Evolutionary conservation across 2,329 filamentous ascomycete genomes (phyloP).

Genomic region (Orbilia quercus): DNA sequence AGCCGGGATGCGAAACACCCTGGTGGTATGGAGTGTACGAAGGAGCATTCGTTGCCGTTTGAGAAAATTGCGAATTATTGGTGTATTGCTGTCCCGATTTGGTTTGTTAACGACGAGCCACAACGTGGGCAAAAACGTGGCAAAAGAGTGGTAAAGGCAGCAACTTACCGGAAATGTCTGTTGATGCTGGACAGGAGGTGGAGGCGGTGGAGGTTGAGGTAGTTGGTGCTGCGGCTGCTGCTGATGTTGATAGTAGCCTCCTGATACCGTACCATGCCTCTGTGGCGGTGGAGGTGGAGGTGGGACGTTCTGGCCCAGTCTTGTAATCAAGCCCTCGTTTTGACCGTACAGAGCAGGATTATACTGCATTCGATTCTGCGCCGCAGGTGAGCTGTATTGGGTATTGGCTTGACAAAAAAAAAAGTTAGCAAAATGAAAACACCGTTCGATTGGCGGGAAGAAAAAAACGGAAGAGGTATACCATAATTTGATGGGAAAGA

Average conservation of each 20-base stretch:
- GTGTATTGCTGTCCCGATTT: conserved; percentile 7
- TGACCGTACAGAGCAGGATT: conserved; percentile 47
- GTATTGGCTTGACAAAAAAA: conserved; percentile 29
- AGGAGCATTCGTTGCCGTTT: conserved; percentile 4
- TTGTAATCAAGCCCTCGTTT: too few relatives aligned
- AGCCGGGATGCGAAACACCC: background rate
- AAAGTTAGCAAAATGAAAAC: background rate
- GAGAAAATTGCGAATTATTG: conserved; percentile 26
- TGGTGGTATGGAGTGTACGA: conserved; percentile 48
- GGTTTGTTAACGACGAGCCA: conserved; percentile 20
- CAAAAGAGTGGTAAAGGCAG: background rate
- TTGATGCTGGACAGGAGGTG: conserved; percentile 43
- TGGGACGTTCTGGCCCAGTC: too few relatives aligned
- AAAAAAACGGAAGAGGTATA: conserved; percentile 10
- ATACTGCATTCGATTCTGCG: conserved; percentile 38
- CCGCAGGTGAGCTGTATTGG: conserved; percentile 46
- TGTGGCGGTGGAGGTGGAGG: conserved; percentile 52
- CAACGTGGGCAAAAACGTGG: conserved; percentile 12
- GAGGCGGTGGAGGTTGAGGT: conserved; percentile 48
- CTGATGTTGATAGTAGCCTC: conserved; percentile 35
- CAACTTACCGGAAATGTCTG: conserved; percentile 44
- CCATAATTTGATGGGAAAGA: conserved; percentile 42
- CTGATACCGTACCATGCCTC: conserved; percentile 43
- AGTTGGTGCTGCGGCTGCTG: conserved; percentile 43
- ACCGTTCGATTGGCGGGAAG: background rate